A percentile compares a stretch with the other conserved stretches of the same genome.
Evolutionary conservation across 2,329 filamentous ascomycete genomes (phyloP).

Genomic region (Volutella citrinella): DNA sequence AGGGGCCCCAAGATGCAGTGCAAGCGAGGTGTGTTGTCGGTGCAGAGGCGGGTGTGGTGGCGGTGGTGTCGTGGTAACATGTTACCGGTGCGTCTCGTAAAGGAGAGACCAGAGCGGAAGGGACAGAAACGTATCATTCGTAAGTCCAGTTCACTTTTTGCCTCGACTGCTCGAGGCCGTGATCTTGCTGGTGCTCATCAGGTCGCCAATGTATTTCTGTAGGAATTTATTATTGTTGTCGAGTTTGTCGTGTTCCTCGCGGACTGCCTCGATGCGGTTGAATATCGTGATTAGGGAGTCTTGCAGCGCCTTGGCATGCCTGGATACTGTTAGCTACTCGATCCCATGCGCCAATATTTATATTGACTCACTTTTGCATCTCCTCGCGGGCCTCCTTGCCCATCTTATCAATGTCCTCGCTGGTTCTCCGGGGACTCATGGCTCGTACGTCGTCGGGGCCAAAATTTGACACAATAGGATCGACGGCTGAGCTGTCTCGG

Average conservation of each 20-base stretch:
- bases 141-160: conserved; percentile 46
- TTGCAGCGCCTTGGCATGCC: conserved; percentile 85
- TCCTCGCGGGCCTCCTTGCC: conserved; percentile 76
- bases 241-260: conserved; percentile 92
- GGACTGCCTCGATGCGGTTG: conserved; percentile 90
- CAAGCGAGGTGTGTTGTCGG: conserved; percentile 16
- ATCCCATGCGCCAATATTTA: not conserved
- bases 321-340: conserved; percentile 35
- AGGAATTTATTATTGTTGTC: conserved; percentile 96
- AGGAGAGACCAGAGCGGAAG: not conserved
- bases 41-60: conserved; percentile 1
- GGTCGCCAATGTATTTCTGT: conserved; percentile 95
- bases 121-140: too few species aligned
- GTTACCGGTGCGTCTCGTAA: not conserved
- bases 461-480: conserved; percentile 70
- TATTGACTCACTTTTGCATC: conserved; percentile 50
- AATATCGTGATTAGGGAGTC: conserved; percentile 86
- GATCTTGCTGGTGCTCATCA: conserved; percentile 83
- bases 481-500: conserved; percentile 70
- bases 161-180: conserved; percentile 53
- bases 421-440: conserved; percentile 91
- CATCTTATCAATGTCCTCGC: conserved; percentile 84
- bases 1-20: conserved; percentile 20
- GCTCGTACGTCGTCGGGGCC: conserved; percentile 86
- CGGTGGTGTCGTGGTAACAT: not conserved